Evolutionary conservation across 768 basidiomycete genomes (phyloP), one percentile per base, ranked within the genome.

Genomic region (Boletus rufocinnamomeus): DNA sequence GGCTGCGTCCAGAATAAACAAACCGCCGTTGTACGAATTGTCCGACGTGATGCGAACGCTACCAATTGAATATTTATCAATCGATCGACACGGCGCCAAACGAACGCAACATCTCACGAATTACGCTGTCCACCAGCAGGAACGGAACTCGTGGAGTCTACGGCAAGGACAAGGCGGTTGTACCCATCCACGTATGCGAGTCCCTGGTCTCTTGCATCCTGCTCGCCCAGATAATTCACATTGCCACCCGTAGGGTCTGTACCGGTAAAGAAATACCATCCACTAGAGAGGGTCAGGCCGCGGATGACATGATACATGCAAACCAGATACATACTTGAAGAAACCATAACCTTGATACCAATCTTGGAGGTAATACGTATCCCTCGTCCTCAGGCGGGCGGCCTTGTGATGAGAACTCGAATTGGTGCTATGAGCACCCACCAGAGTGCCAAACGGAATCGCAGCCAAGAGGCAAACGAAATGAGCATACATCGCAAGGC

Each of bases 1-100:
- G 44, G 61, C 76, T 54, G 89, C 81, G 64, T 91, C 89, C 28
- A 89, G 79, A 63, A 92, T 84, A 76, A 92, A 89, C 16, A 91
- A 76, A 6, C 89, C 90, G 4, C 75, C 69, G 44, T 69, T 81
- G 69, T 84, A 91, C 4, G 65, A 68, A 64, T 85, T 84, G 67
- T 81, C 78, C 37, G 85, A 79, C 55, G 75, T 79, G 61, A 92
- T 89, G 37, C 89, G 86, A 52, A 91, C 80, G 10, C 88, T 89
- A 49, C 11, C 47, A 14, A 50, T 11, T 3, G 13, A 9, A 21
- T 21, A 6, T 41, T 10, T 11, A 41, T 41, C 19, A 41, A 41
- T 41, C 21, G 4, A 10, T 21, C 9, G 40, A 41, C 28, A 30
- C 19, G 43, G 30, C 2, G 10, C 5, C 44, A 47, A 34, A 35